Evolutionary conservation across 768 basidiomycete genomes (phyloP).

Genomic region (Auricularia cornea): DNA sequence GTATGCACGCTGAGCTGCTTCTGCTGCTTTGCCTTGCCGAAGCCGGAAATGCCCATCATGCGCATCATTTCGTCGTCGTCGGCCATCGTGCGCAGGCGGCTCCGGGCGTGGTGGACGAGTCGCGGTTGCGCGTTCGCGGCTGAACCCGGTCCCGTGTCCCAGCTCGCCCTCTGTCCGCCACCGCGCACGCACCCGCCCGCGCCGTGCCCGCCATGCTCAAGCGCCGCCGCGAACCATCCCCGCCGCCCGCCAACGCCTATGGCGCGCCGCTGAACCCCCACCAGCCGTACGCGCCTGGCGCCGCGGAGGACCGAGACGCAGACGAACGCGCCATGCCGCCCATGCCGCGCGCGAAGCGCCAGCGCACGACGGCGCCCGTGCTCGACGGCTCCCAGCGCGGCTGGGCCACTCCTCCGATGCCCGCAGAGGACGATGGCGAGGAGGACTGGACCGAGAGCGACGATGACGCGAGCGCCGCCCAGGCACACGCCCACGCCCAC

Average conservation of each 20-base stretch:
- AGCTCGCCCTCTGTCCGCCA: not conserved
- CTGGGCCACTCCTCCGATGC: constrained; percentile 24
- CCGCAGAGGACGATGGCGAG: constrained; percentile 22
- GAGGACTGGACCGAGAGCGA: constrained; percentile 17
- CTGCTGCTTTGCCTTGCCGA: constrained; percentile 66
- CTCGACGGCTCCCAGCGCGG: constrained; percentile 46
- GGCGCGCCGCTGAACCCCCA: not conserved
- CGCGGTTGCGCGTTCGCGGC: not conserved
- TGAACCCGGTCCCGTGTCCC: not conserved
- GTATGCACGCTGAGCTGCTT: constrained; percentile 63
- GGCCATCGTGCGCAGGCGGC: constrained; percentile 33
- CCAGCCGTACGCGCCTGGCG: not conserved
- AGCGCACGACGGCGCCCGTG: constrained; percentile 42
- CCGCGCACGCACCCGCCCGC: not conserved
- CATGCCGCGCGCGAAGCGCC: constrained; percentile 39
- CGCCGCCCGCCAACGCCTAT: not conserved
- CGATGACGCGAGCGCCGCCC: constrained; percentile 24
- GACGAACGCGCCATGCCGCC: not conserved
- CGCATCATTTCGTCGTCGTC: constrained; percentile 61
- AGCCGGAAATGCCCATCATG: constrained; percentile 77
- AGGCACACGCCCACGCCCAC: constrained; percentile 12
- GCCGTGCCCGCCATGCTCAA: not conserved
- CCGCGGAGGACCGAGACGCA: not conserved
- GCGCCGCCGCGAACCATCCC: not conserved
- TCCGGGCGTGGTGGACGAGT: not conserved